These are phyloP conservation scores for Suillus decipiens DNA, from an alignment of 768 basidiomycete species.

Conservation along the genomic window DNA sequence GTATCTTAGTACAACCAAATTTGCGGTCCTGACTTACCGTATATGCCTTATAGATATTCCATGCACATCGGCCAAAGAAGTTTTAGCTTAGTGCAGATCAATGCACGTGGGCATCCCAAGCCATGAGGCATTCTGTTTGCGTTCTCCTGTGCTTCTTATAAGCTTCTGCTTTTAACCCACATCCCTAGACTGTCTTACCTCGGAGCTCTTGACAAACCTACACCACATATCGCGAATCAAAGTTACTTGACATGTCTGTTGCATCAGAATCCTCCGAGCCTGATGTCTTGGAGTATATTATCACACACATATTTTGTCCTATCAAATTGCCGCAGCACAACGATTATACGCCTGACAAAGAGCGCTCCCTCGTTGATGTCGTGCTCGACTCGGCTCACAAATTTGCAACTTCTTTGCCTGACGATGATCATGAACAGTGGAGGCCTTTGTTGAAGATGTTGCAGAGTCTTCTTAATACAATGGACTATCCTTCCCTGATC, in stretches of 20 bases:
- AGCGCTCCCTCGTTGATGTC: slow-evolving; percentile 25
- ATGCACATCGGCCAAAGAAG: background rate
- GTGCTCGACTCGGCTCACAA: slow-evolving; percentile 20
- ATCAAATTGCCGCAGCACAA: slow-evolving; percentile 22
- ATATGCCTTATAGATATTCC: background rate
- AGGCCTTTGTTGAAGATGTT: slow-evolving; percentile 25
- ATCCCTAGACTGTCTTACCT: background rate
- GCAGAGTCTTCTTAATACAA: slow-evolving; percentile 11
- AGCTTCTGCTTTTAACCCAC: background rate
- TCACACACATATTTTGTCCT: slow-evolving; percentile 17
- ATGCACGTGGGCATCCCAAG: background rate
- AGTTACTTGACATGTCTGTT: background rate
- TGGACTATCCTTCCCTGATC: slow-evolving; percentile 4
- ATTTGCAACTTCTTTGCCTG: slow-evolving; percentile 18
- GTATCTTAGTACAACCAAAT: background rate
- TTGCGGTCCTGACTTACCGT: background rate
- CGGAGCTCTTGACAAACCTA: background rate
- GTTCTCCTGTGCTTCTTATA: background rate
- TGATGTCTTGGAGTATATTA: slow-evolving; percentile 10
- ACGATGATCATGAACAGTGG: slow-evolving; percentile 25
- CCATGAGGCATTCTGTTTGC: background rate
- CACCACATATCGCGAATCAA: background rate
- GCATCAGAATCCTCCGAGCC: background rate
- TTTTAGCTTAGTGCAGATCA: background rate
- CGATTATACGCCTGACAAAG: slow-evolving; percentile 23